Evolutionary conservation across 2,329 filamentous ascomycete species (phyloP), one percentile per base, ranked within the genome.

Genomic region (Claviceps capensis): DNA sequence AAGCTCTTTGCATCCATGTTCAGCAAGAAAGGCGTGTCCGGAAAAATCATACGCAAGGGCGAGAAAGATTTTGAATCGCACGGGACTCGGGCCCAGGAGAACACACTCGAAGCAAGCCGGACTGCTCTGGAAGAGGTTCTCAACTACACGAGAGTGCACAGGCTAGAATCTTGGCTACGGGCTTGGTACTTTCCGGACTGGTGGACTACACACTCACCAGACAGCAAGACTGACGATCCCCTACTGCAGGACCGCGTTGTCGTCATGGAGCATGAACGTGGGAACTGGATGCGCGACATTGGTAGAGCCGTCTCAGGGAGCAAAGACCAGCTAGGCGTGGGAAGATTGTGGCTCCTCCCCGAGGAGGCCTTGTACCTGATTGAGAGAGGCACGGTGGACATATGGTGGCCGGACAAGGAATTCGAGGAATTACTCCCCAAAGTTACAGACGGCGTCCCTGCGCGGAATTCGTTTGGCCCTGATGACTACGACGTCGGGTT

Each of bases 11-110:
- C 72, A 3, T 70, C 75, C 34, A 67, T 78, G 56, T 73, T 76
- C 56, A 65, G 70, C 55, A 77, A 78, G 61, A 69, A 71, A 50
- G 69, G 72, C 47, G 67, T 75, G 44, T 76, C 75, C 8, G 67
- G 73, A 49, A 80, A 81, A 59, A 77, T 90, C 11, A 88, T 95
- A 38, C 89, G 91, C 58, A 88, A 89, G 57, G 93, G 93, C 55
- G 89, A 95, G 66, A 98, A 98, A 68, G 93, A 98, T 70, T 98
- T 96, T 66, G 93, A 97, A 69, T 83, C 86, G 30, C 89, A 97
- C 68, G 86, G 87, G 47, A 97, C 93, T 2, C 78, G 80, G 36
- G 81, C 86, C 36, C 93, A 98, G 68, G 81, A 84, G 57, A 76
- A 78, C 52, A 79, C 84, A 8, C 81, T 98, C 49, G 85, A 88